phyloP scores from a whole-genome alignment of 1,284 basidiomycete species.

The Inonotus obliquus region DNA sequence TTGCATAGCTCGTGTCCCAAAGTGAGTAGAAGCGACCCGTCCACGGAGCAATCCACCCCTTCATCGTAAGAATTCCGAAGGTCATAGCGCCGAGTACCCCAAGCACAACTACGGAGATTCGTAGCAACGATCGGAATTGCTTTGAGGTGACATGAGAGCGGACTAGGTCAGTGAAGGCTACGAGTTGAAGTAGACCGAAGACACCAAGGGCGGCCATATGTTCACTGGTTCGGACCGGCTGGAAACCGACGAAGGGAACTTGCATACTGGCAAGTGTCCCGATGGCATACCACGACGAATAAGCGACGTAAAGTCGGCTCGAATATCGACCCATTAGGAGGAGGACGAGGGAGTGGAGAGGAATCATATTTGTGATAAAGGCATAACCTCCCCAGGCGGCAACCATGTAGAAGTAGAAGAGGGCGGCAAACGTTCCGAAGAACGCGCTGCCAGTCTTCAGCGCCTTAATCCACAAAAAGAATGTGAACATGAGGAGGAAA shows the following conservation, averaged over 20 bases:
- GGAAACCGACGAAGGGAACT: slow-evolving; percentile 99
- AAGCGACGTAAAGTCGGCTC: slow-evolving; percentile 89
- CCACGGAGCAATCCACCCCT: slow-evolving; percentile 97
- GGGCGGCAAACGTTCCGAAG: slow-evolving; percentile 84
- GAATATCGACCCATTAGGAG: slow-evolving; percentile 97
- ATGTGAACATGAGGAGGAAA: slow-evolving; percentile 99
- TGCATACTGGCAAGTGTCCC: slow-evolving; percentile 98
- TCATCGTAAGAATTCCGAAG: slow-evolving; percentile 82
- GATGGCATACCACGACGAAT: slow-evolving; percentile 97
- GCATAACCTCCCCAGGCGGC: slow-evolving; percentile 99
- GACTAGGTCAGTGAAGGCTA: slow-evolving; percentile 90
- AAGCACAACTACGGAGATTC: slow-evolving; percentile 61
- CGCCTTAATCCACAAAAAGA: slow-evolving; percentile 97
- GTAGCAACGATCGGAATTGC: slow-evolving; percentile 86
- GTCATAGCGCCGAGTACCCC: slow-evolving; percentile 72
- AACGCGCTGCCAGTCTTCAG: slow-evolving; percentile 92
- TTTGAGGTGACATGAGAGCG: slow-evolving; percentile 87
- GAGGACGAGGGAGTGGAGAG: slow-evolving; percentile 89
- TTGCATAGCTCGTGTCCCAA: slow-evolving; percentile 99
- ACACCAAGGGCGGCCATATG: slow-evolving; percentile 98
- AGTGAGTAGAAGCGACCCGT: slow-evolving; percentile 99
- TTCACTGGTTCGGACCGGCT: slow-evolving; percentile 96
- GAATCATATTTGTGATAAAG: slow-evolving; percentile 99
- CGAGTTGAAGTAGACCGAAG: slow-evolving; percentile 94
- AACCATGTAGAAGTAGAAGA: slow-evolving; percentile 99